Evolutionary conservation across 139 green algal genomes (phyloP), one percentile per base, ranked within the genome.

Genomic region (Klebsormidium nitens): DNA sequence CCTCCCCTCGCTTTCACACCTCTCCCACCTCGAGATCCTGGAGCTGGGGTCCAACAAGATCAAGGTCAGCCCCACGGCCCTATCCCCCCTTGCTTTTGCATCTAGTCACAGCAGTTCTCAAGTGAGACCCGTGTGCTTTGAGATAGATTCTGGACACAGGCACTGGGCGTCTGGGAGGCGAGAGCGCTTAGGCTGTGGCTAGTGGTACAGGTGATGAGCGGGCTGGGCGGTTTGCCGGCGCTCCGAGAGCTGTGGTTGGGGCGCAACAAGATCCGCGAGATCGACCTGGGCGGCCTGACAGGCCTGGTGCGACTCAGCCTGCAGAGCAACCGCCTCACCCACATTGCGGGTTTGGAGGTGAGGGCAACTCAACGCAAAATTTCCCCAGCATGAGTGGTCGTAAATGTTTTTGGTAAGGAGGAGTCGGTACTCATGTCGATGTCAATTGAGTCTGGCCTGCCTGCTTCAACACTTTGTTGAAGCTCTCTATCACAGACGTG

Each of bases 201-300:
- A n/a, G n/a, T n/a, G 37, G 38, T 44, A 44, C 71, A 76, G 73
- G 62, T 67, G 28, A 83, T 95, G 56, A 81, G 89, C n/a, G 74
- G 81, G 5, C 29, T 82, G 32, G 46, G 77, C 48, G 34, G 26
- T 6, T 68, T 91, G 55, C 6, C 28, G 0, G n/a, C 17, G 1
- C 84, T 97, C 55, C 56, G 77, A 32, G 82, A 96, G 86, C 81
- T 97, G 42, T 97, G 92, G 92, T 77, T 97, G 35, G 92, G 92
- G 5, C 80, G 87, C 47, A 97, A 97, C 81, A 82, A 93, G 28
- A 93, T 97, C 6, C 50, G 74, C 0, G 66, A 81, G 34, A 76
- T 94, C 55, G 71, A 72, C 39, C 49, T 96, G 36, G 23, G 59
- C 65, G 76, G 64, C 28, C 35, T 84, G 58, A 70, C 2, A 42